phyloP scores from a whole-genome alignment of 257 asterid genomes.

The Nicotiana attenuata region DNA sequence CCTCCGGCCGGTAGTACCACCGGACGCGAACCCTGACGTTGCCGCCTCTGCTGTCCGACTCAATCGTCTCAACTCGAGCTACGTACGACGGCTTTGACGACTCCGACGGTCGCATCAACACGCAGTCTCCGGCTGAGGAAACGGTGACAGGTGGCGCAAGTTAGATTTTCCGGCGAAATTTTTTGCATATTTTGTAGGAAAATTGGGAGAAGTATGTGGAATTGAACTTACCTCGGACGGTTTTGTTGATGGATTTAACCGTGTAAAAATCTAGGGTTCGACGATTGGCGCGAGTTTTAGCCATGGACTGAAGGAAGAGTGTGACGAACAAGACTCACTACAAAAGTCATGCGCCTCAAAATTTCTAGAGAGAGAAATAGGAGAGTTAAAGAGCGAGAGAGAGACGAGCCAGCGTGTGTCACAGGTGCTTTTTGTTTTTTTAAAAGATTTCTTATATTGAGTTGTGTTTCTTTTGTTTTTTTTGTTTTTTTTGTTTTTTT shows the following conservation, averaged over 20 bases:
- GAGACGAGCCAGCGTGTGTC: not conserved
- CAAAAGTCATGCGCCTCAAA: constrained; percentile 21
- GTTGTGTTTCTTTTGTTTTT: not conserved
- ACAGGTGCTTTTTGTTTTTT: not conserved
- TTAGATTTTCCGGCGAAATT: constrained; percentile 9
- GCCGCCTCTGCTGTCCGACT: constrained; percentile 75
- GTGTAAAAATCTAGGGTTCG: constrained; percentile 69
- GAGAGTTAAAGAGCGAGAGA: not conserved
- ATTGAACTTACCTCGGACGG: constrained; percentile 54
- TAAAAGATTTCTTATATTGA: not conserved
- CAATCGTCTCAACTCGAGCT: constrained; percentile 80
- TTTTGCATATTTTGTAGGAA: not conserved
- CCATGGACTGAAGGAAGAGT: constrained; percentile 47
- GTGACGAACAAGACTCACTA: constrained; percentile 1
- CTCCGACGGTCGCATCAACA: constrained; percentile 78
- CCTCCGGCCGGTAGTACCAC: constrained; percentile 98
- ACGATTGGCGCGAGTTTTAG: constrained; percentile 56
- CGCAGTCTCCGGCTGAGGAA: constrained; percentile 79
- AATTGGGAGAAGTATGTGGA: not conserved
- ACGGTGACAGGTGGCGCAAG: not conserved
- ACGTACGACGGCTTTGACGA: constrained; percentile 83
- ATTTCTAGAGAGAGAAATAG: not conserved
- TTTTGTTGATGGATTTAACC: constrained; percentile 59
- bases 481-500: not conserved
- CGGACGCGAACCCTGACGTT: constrained; percentile 69